phyloP scores from a whole-genome alignment of 83 land plant species.

The Thuja plicata region DNA sequence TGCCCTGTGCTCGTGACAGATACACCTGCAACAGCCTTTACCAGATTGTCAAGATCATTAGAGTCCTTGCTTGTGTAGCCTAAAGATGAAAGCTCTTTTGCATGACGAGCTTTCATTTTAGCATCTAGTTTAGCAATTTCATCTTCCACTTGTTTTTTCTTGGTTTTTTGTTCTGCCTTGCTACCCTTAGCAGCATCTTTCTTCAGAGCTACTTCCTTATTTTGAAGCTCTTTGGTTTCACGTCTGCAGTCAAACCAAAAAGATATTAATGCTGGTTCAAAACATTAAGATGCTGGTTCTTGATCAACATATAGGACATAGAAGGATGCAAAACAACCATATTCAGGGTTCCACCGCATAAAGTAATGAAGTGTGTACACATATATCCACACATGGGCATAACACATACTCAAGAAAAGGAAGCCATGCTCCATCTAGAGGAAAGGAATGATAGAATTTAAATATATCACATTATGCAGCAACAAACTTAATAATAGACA shows the following conservation, averaged over 20 bases:
- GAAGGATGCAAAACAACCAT: not conserved
- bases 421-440: not conserved
- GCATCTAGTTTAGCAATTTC: constrained; percentile 65
- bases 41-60: constrained; percentile 50
- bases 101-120: constrained; percentile 66
- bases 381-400: not conserved
- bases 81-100: constrained; percentile 75
- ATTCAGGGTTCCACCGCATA: not conserved
- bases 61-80: constrained; percentile 51
- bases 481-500: no score
- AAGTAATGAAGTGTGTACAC: not conserved
- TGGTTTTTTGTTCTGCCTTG: constrained; percentile 95
- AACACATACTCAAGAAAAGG: not conserved
- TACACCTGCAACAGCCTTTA: constrained; percentile 87
- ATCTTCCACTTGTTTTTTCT: constrained; percentile 92
- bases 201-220: constrained; percentile 68
- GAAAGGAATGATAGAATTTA: not conserved
- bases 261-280: not conserved
- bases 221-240: constrained; percentile 75
- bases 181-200: constrained; percentile 95
- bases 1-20: constrained; percentile 34
- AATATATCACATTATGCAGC: no score
- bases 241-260: constrained; percentile 38
- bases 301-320: not conserved
- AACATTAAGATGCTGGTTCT: not conserved